Evolutionary conservation across 1,284 basidiomycete genomes (phyloP).

Genomic region (Leccinum huronense): DNA sequence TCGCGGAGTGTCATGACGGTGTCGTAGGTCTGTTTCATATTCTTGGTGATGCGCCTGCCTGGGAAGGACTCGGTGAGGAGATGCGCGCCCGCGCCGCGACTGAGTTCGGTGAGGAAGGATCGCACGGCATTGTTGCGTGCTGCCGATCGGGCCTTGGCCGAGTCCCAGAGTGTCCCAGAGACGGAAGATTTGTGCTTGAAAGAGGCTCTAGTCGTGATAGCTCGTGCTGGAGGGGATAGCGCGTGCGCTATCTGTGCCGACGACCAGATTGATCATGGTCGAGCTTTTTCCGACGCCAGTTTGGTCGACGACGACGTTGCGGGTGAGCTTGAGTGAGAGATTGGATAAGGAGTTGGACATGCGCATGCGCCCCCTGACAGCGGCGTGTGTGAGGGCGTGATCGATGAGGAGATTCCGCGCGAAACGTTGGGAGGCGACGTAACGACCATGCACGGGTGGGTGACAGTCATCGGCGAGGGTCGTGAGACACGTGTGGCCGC

Average conservation of each 20-base stretch:
- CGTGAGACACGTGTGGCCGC: conserved; percentile 26
- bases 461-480: conserved; percentile 25
- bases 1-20: conserved; percentile 18
- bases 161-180: conserved; percentile 34
- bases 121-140: conserved; percentile 18
- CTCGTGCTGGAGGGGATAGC: conserved; percentile 25
- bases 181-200: conserved; percentile 25
- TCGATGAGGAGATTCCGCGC: conserved; percentile 26
- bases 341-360: conserved; percentile 5
- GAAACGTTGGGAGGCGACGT: conserved; percentile 18
- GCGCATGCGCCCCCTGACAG: background rate
- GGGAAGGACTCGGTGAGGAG: conserved; percentile 29
- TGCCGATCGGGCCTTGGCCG: conserved; percentile 22
- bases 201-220: conserved; percentile 26
- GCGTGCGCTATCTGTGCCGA: conserved; percentile 17
- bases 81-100: conserved; percentile 22
- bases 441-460: conserved; percentile 23
- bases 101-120: conserved; percentile 29
- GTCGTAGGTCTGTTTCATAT: conserved; percentile 28
- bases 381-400: conserved; percentile 21
- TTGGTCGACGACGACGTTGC: conserved; percentile 29
- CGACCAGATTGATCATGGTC: conserved; percentile 21
- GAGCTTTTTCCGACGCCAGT: conserved; percentile 32
- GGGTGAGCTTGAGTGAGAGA: conserved; percentile 20
- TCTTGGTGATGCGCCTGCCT: conserved; percentile 22